A percentile compares a stretch with the other conserved stretches of the same genome.
Conservation (phyloP, 2,329 filamentous ascomycete genomes). For the Ophiostoma ulmi region DNA sequence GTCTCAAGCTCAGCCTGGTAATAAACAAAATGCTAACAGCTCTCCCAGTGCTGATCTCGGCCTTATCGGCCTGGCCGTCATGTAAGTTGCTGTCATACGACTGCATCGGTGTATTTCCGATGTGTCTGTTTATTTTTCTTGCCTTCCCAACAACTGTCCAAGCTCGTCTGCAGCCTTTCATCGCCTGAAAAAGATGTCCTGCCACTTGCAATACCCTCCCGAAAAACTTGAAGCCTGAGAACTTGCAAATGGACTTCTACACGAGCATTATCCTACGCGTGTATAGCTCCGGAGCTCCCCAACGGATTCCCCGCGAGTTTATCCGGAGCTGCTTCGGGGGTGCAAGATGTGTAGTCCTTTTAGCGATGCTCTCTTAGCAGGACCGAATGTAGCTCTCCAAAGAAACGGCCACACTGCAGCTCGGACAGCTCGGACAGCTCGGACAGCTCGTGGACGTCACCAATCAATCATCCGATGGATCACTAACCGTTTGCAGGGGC, state of each 20-base stretch:
- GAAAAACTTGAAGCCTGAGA: neutral
- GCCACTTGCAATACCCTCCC: too few relatives aligned
- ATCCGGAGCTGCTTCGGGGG: neutral
- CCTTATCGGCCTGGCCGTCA: slow-evolving; percentile 89
- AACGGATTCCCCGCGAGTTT: neutral
- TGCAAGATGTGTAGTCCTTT: neutral
- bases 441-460: neutral
- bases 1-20: neutral
- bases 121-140: neutral
- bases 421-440: neutral
- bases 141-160: neutral
- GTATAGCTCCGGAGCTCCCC: slow-evolving; percentile 1
- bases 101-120: neutral
- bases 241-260: neutral
- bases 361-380: neutral
- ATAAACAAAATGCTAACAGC: slow-evolving; percentile 49
- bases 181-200: neutral
- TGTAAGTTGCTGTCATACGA: slow-evolving; percentile 48
- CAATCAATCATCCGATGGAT: neutral
- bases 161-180: neutral
- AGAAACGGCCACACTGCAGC: neutral
- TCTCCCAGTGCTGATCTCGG: slow-evolving; percentile 74
- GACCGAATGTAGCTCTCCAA: neutral
- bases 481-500: slow-evolving; percentile 43
- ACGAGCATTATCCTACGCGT: neutral